These are phyloP conservation scores for Daldinia childiae DNA, from an alignment of 495 filamentous ascomycete species.

Conservation along the genomic window DNA sequence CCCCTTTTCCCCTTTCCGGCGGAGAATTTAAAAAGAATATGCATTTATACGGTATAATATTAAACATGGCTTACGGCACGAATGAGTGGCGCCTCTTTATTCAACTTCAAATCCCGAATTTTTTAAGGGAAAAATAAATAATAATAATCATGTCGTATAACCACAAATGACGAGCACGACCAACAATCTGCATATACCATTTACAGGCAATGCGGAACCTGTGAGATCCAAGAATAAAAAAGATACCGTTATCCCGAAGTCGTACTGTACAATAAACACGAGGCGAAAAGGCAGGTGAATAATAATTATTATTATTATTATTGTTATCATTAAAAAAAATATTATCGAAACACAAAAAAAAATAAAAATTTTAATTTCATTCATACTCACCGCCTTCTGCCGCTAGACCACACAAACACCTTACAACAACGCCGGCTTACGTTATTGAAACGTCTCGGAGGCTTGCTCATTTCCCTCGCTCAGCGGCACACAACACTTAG, in stretches of 20 bases:
- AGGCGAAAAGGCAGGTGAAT: constrained; percentile 5
- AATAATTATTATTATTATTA: constrained; percentile 1
- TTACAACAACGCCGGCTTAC: constrained; percentile 27
- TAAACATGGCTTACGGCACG: constrained; percentile 9
- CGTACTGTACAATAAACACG: constrained; percentile 10
- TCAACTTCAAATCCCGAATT: constrained; percentile 31
- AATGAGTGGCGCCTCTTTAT: constrained; percentile 14
- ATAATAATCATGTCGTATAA: constrained; percentile 24
- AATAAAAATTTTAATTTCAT: neutral
- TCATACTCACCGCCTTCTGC: constrained; percentile 32
- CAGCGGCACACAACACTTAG: constrained; percentile 17
- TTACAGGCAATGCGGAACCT: constrained; percentile 15
- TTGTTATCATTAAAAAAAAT: constrained; percentile 13
- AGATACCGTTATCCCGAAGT: constrained; percentile 18
- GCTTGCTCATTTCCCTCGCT: constrained; percentile 3
- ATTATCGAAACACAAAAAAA: neutral
- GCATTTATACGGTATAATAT: constrained; percentile 15
- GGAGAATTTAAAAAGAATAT: neutral
- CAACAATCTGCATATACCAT: constrained; percentile 2
- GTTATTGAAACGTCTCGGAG: constrained; percentile 32
- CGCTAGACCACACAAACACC: constrained; percentile 18
- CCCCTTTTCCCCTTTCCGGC: constrained; percentile 6
- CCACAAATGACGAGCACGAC: constrained; percentile 21
- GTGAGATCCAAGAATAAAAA: constrained; percentile 22
- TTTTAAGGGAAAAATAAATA: neutral